Conservation (phyloP, 495 filamentous ascomycete genomes). For the Jackrogersella minutella region DNA sequence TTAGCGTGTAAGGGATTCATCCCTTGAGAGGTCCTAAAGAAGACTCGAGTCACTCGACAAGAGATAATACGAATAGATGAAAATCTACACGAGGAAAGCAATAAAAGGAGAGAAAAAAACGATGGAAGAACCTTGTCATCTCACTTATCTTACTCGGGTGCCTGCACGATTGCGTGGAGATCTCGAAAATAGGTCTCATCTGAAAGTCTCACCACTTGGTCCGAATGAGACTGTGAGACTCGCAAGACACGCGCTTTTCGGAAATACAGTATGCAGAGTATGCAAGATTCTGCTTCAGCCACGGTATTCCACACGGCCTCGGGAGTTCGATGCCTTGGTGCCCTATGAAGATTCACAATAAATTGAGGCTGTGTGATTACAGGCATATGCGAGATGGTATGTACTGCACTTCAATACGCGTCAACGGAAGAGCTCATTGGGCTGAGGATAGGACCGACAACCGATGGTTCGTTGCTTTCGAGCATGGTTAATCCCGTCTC, state of each 20-base stretch:
- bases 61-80: slow-evolving; percentile 1
- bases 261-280: slow-evolving; percentile 7
- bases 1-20: not conserved
- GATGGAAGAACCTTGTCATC: slow-evolving; percentile 10
- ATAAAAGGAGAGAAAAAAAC: not conserved
- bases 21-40: not conserved
- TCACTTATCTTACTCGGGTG: slow-evolving; percentile 18
- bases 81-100: slow-evolving; percentile 6
- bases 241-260: slow-evolving; percentile 14
- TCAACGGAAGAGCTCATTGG: slow-evolving; percentile 10
- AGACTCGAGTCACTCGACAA: too few species aligned
- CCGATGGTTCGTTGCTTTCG: slow-evolving; percentile 12
- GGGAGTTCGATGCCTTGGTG: not conserved
- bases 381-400: not conserved
- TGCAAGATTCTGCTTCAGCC: slow-evolving; percentile 24
- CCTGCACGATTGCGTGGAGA: slow-evolving; percentile 14
- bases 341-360: not conserved
- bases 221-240: slow-evolving; percentile 14
- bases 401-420: slow-evolving; percentile 4
- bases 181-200: slow-evolving; percentile 30
- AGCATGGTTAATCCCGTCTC: slow-evolving; percentile 29
- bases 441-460: slow-evolving; percentile 10
- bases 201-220: slow-evolving; percentile 22
- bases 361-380: slow-evolving; percentile 5
- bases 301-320: slow-evolving; percentile 6